Evolutionary conservation across 1,139 yeast species (phyloP).

Genomic region (Hemisphaericaspora xylanilytica): DNA sequence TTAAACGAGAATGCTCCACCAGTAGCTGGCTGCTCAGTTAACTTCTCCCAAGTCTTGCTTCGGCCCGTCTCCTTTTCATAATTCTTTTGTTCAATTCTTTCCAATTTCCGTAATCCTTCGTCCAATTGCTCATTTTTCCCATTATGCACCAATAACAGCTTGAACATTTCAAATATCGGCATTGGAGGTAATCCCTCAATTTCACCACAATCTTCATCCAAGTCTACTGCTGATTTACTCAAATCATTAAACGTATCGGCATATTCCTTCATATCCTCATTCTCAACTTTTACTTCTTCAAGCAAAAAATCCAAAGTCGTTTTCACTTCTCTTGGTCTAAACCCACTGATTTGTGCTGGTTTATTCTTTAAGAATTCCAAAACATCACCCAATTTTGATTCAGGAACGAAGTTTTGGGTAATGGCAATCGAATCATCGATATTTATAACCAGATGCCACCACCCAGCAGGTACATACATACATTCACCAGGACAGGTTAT

Average conservation of each 20-base stretch:
- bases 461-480: conserved; percentile 86
- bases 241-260: conserved; percentile 19
- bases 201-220: conserved; percentile 48
- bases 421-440: conserved; percentile 75
- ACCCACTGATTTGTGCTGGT: conserved; percentile 75
- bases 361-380: conserved; percentile 66
- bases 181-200: conserved; percentile 37
- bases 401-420: conserved; percentile 86
- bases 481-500: conserved; percentile 81
- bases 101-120: conserved; percentile 32
- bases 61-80: conserved; percentile 18
- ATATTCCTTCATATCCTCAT: conserved; percentile 18
- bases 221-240: conserved; percentile 17
- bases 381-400: conserved; percentile 54
- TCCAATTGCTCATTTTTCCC: conserved; percentile 33
- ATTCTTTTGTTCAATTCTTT: conserved; percentile 15
- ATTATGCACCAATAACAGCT: conserved; percentile 38
- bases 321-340: conserved; percentile 54
- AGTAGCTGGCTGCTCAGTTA: conserved; percentile 14
- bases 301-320: conserved; percentile 26
- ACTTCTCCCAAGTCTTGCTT: conserved; percentile 25
- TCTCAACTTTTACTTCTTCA: conserved; percentile 7
- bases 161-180: conserved; percentile 60
- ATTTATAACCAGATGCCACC: conserved; percentile 95
- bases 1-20: conserved; percentile 27